A percentile compares a stretch with the other conserved stretches of the same genome.
phyloP scores from a whole-genome alignment of 305 asterid species.

The Plantago rigida region DNA sequence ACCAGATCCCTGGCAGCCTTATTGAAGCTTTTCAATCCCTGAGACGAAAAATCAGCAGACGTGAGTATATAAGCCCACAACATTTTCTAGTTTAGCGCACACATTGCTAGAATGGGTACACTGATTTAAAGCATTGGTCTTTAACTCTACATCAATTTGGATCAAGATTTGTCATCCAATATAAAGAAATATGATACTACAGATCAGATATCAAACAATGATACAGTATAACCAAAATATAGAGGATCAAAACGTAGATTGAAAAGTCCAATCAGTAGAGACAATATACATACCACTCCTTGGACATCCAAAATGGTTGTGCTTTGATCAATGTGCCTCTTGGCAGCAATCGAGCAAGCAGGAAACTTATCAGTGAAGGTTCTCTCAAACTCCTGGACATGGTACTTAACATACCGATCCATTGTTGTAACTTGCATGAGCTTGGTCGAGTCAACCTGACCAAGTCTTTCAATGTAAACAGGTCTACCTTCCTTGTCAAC shows the following conservation, averaged over 20 bases:
- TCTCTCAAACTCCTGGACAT: slow-evolving; percentile 88
- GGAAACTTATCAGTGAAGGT: slow-evolving; percentile 74
- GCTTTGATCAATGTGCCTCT: slow-evolving; percentile 84
- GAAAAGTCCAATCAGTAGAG: neutral
- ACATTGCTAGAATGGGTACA: no score
- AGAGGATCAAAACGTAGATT: neutral
- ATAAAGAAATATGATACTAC: no score
- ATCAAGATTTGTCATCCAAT: no score
- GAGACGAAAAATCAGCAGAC: slow-evolving; percentile 17
- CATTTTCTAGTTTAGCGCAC: no score
- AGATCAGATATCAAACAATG: no score
- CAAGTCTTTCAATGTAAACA: slow-evolving; percentile 73
- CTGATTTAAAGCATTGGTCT: no score
- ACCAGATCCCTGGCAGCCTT: slow-evolving; percentile 83
- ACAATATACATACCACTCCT: slow-evolving; percentile 64
- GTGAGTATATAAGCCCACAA: neutral
- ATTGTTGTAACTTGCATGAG: slow-evolving; percentile 82
- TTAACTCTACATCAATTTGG: neutral
- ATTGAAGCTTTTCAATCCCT: slow-evolving; percentile 85
- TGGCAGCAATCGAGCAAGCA: slow-evolving; percentile 81
- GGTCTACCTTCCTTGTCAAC: slow-evolving; percentile 91
- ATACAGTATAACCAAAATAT: neutral
- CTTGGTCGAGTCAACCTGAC: slow-evolving; percentile 74
- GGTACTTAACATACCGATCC: slow-evolving; percentile 79
- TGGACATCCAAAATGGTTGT: slow-evolving; percentile 92